Evolutionary conservation across 1,139 yeast species (phyloP).

Genomic region (Geotrichum europaeum): DNA sequence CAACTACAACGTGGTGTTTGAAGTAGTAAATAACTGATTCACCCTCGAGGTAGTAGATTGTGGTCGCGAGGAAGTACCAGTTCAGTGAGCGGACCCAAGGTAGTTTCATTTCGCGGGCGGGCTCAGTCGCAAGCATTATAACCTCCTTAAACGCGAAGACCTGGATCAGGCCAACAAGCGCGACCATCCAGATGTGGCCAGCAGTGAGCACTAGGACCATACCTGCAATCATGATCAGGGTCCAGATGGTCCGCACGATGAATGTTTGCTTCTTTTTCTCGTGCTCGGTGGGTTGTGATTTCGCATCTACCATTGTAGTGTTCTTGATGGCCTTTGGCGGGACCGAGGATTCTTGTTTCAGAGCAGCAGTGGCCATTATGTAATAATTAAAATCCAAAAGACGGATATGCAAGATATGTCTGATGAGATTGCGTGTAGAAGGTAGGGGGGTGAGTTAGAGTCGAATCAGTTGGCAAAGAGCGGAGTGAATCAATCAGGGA

Average conservation of each 20-base stretch:
- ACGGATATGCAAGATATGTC: too few species aligned
- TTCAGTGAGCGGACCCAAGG: slow-evolving; percentile 81
- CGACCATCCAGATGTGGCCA: slow-evolving; percentile 80
- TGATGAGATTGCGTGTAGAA: too few species aligned
- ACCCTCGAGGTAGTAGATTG: slow-evolving; percentile 85
- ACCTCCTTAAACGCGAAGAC: slow-evolving; percentile 85
- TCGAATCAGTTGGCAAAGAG: too few species aligned
- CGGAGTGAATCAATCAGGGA: too few species aligned
- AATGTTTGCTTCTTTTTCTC: slow-evolving; percentile 78
- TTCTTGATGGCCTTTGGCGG: too few species aligned
- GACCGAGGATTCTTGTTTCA: too few species aligned
- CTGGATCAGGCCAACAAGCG: slow-evolving; percentile 66
- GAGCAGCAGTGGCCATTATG: too few species aligned
- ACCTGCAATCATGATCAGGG: slow-evolving; percentile 78
- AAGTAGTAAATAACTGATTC: slow-evolving; percentile 67
- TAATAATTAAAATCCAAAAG: too few species aligned
- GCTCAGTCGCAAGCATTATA: slow-evolving; percentile 73
- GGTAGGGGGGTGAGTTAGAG: too few species aligned
- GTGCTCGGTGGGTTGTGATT: slow-evolving; percentile 24
- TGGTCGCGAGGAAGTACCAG: slow-evolving; percentile 70
- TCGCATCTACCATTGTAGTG: too few species aligned
- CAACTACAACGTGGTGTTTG: slow-evolving; percentile 42
- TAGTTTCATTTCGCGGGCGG: slow-evolving; percentile 75
- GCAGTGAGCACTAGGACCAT: slow-evolving; percentile 70
- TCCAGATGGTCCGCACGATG: slow-evolving; percentile 85